Evolutionary conservation across 2,329 filamentous ascomycete genomes (phyloP), one percentile per base, ranked within the genome.

Genomic region (Sclerotinia borealis): DNA sequence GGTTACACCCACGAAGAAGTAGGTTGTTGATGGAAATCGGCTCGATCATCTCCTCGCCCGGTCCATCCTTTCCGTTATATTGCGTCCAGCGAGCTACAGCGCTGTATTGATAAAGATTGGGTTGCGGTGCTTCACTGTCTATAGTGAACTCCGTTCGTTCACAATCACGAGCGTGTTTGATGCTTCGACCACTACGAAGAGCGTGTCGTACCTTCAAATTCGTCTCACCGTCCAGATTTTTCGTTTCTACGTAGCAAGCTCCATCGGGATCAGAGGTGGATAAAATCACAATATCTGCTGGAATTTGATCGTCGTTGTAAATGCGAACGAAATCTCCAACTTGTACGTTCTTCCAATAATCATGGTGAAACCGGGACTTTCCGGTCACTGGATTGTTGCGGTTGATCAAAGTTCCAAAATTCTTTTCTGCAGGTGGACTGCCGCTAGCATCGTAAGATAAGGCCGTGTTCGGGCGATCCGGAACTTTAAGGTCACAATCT

Each of bases 251-350:
- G 71, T 97, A 99, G 77, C 95, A 99, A 43, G 91, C 91, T 58
- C 95, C 95, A 71, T 99, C 95, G 0, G 89, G 84, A 71, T 98
- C 95, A 2, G 95, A 96, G 0, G 95, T 98, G 2, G 95, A 91
- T 29, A 99, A 79, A 49, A 99, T 90, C 54, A 98, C 88, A 52
- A 99, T 81, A 76, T 99, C 95, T 54, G 95, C 93, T 1, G 95
- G 96, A 29, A 99, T 86, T 70, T 96, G 92, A 72, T 99, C 95
- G 69, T 96, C 90, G 72, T 96, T 97, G 78, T 97, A 98, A 58
- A 99, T 85, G 69, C 96, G 91, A 61, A 99, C 89, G 76, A 96
- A 98, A 76, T 99, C 95, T 54, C 95, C 95, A 10, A 99, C 95
- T 71, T 93, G 88, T 17, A 99, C 83, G 71, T 87, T 96, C 78